Percentiles rank a stretch among this genome's conserved stretches.
These are phyloP conservation scores for Annulohypoxylon nitens DNA, from an alignment of 495 filamentous ascomycete genomes.

Conservation along the genomic window DNA sequence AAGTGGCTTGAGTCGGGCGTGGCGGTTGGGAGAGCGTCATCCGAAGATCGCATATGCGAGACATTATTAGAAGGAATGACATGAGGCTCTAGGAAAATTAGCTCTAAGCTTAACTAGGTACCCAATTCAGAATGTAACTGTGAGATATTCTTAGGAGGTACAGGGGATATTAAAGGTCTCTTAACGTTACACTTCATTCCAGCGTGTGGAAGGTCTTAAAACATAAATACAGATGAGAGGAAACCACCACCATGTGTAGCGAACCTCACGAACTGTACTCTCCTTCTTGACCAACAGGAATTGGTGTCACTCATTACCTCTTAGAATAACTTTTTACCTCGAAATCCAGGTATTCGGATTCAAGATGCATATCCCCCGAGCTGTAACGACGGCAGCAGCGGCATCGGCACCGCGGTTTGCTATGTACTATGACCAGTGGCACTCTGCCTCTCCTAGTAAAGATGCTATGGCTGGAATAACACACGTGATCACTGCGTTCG, in stretches of 20 bases:
- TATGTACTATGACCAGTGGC: constrained; percentile 55
- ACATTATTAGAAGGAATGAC: constrained; percentile 25
- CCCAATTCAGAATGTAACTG: constrained; percentile 37
- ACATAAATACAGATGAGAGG: constrained; percentile 30
- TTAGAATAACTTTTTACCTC: neutral
- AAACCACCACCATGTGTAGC: neutral
- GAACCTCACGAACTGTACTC: neutral
- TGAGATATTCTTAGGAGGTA: constrained; percentile 24
- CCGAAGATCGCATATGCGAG: constrained; percentile 26
- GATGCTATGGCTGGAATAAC: constrained; percentile 56
- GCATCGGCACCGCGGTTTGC: constrained; percentile 40
- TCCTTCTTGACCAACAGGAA: constrained; percentile 10
- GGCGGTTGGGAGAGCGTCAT: constrained; percentile 6
- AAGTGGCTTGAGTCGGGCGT: neutral
- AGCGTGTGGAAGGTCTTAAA: constrained; percentile 19
- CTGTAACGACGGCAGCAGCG: constrained; percentile 33
- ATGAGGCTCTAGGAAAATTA: constrained; percentile 39
- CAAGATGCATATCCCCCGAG: constrained; percentile 45
- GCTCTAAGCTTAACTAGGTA: neutral
- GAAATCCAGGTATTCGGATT: constrained; percentile 13
- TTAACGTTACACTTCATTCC: constrained; percentile 48
- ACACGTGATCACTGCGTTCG: constrained; percentile 72
- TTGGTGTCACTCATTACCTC: neutral
- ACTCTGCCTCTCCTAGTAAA: constrained; percentile 50
- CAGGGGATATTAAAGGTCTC: constrained; percentile 15